Evolutionary conservation across 495 filamentous ascomycete genomes (phyloP), one percentile per base, ranked within the genome.

Genomic region (Aspergillus ellipticus): DNA sequence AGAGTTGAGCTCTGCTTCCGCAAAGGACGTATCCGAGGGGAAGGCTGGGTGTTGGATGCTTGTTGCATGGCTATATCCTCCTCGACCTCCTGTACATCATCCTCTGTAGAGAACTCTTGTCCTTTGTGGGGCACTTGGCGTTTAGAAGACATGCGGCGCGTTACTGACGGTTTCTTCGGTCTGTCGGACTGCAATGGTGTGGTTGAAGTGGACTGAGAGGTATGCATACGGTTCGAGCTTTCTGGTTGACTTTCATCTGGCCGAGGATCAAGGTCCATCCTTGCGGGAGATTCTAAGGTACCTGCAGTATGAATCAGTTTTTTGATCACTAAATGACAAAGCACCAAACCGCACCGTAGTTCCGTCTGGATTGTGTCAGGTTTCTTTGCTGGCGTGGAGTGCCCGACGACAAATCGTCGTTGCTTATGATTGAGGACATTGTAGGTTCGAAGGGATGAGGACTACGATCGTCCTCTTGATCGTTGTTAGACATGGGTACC

Each of bases 101-200:
- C 94, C 62, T 99, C 94, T 19, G 90, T 92, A 8, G 92, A 96
- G 70, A 97, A 99, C 58, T 90, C 84, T 66, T 90, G 89, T 13
- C 91, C 88, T 58, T 87, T 86, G 60, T 92, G 84, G 16, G 90
- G 91, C 15, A 81, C 79, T 55, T 84, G 79, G 8, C 85, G 79
- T 61, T 85, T 87, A n/a, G 87, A 88, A 26, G 90, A 89, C 58
- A 84, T 78, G 46, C 89, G 82, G 50, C 89, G 87, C 42, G 82
- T 65, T 70, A 91, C 81, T 20, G 79, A 65, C 11, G 89, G 89
- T 66, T 90, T 92, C 63, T 83, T 85, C n/a, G 84, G 76, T 56
- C 79, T 82, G 57, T 77, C 71, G 13, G 57, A 61, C 58, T 78
- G 78, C 47, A 78, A 72, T 49, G 85, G 75, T 42, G 82, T 81